phyloP scores from a whole-genome alignment of 2,329 filamentous ascomycete genomes.

The Fusarium tupiense region DNA sequence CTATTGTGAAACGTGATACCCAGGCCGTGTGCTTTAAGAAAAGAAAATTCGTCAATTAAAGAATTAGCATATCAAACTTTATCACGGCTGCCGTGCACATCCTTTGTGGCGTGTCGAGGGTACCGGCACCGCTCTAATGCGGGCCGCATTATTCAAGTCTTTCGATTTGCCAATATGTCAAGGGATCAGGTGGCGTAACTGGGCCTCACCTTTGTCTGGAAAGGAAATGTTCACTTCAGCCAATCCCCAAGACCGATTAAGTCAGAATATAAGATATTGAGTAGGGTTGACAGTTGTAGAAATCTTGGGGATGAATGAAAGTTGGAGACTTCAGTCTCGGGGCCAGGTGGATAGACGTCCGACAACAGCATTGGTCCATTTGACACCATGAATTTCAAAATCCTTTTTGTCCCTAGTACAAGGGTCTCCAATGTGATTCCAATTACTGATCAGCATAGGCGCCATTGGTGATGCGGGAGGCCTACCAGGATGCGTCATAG shows the following conservation, averaged over 20 bases:
- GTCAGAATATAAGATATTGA: no score
- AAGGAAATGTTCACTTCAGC: rapidly evolving
- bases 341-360: neutral
- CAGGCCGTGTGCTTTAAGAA: rapidly evolving
- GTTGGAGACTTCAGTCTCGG: neutral
- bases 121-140: neutral
- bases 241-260: rapidly evolving
- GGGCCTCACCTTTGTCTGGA: rapidly evolving
- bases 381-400: rapidly evolving
- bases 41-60: rapidly evolving
- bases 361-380: no score
- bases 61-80: rapidly evolving
- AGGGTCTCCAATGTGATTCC: rapidly evolving
- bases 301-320: neutral
- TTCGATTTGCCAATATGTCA: neutral
- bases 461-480: neutral
- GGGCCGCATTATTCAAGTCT: no score
- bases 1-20: neutral
- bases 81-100: neutral
- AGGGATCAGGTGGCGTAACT: neutral
- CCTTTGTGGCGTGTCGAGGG: neutral
- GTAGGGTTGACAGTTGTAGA: neutral
- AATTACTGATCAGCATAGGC: neutral
- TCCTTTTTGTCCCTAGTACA: neutral
- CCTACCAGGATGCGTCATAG: neutral